Percentiles rank a stretch among this genome's conserved stretches.
phyloP scores from a whole-genome alignment of 495 filamentous ascomycete genomes.

The Chaetomium tenue region DNA sequence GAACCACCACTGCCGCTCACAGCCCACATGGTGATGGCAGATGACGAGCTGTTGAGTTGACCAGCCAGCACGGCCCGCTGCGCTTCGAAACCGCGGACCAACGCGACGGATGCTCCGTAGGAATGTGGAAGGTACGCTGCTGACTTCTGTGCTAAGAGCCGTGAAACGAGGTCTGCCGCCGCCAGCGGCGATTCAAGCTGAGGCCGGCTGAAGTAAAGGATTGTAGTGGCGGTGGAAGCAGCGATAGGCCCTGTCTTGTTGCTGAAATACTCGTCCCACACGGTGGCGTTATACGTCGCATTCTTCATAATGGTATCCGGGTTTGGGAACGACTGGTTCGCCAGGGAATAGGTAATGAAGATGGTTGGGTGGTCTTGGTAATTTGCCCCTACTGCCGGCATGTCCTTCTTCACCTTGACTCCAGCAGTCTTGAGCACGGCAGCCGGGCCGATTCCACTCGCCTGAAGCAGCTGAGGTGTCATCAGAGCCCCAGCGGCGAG shows the following conservation, averaged over 20 bases:
- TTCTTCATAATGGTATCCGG: slow-evolving; percentile 28
- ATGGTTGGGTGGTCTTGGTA: slow-evolving; percentile 35
- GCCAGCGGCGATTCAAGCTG: slow-evolving; percentile 26
- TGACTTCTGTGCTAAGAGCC: slow-evolving; percentile 19
- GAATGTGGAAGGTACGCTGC: slow-evolving; percentile 30
- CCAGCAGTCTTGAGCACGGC: slow-evolving; percentile 37
- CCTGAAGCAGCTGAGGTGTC: slow-evolving; percentile 51
- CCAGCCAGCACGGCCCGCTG: slow-evolving; percentile 34
- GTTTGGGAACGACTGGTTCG: slow-evolving; percentile 9
- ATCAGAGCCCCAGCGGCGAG: slow-evolving; percentile 52
- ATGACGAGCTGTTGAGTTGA: slow-evolving; percentile 17
- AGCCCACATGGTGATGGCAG: slow-evolving; percentile 29
- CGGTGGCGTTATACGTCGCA: slow-evolving; percentile 38
- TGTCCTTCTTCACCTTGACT: slow-evolving; percentile 44
- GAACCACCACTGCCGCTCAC: slow-evolving; percentile 29
- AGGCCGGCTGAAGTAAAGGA: background rate
- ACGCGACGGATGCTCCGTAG: slow-evolving; percentile 18
- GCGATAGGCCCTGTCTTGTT: slow-evolving; percentile 37
- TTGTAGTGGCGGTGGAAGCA: slow-evolving; percentile 23
- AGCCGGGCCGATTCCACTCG: slow-evolving; percentile 49
- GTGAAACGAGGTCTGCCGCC: slow-evolving; percentile 24
- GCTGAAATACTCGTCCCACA: slow-evolving; percentile 37
- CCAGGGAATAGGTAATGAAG: background rate
- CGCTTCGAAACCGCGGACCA: slow-evolving; percentile 32
- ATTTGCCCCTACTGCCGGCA: slow-evolving; percentile 30